Evolutionary conservation across 257 asterid species (phyloP), one percentile per base, ranked within the genome.

Genomic region (Solanum sparsipilum): DNA sequence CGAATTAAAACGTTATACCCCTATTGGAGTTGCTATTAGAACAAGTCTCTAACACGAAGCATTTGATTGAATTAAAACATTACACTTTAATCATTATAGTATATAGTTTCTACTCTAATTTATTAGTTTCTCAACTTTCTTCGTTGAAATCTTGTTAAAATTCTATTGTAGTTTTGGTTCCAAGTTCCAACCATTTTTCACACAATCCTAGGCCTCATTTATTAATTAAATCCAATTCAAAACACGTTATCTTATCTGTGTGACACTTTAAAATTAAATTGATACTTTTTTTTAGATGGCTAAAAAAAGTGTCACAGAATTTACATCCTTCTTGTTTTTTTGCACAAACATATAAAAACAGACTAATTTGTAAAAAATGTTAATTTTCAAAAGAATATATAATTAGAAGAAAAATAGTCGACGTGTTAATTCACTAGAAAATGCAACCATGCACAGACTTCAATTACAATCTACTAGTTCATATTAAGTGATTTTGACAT

Each of bases 211-310:
- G 16, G 32, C 9, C 0, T 11, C 34, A n/a, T n/a, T 65, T 25
- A 65, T 25, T 10, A 65, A 11, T 25, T 65, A 65, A 60, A 65
- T 65, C 0, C 72, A n/a, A n/a, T 25, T 65, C 1, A n/a, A n/a
- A 5, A 10, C 0, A n/a, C 3, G 3, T 1, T 9, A 4, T 63
- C 1, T 23, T 9, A 60, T 60, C 1, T 58, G n/a, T 60, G 3
- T 21, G 13, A 21, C 5, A 58, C 4, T 21, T 58, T 20, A 20
- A 20, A 20, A 21, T 21, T 20, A 0, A 58, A 58, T 7, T 60
- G 10, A n/a, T 23, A 2, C 3, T 23, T 10, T n/a, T 23, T 23
- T 52, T 52, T 2, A 52, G 63, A 52, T 1, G 63, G 9, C n/a
- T 52, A 52, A 52, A 52, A 52, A 16, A 52, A 52, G 9, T 52